Evolutionary conservation across 148 eudicot genomes (phyloP), one percentile per base, ranked within the genome.

Genomic region (Chenopodium quinoa): DNA sequence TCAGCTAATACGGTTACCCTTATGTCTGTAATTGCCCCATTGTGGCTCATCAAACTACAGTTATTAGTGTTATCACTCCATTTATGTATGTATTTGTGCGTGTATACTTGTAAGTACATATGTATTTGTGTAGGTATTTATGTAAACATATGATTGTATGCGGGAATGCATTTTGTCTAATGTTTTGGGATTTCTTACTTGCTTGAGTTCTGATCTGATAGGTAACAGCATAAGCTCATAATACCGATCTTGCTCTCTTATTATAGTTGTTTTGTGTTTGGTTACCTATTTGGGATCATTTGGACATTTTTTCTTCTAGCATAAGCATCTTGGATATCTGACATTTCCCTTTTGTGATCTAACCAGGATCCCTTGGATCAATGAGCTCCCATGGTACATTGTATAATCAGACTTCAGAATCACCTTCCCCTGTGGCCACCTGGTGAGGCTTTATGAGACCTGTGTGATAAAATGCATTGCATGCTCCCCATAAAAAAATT

Each of bases 311-410:
- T 62, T 19, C 9, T 22, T 22, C 65, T 6, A 9, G 25, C 65
- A 5, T 62, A 22, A 56, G 74, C 52, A 54, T 56, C 12, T 22
- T 62, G 47, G 71, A 60, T 58, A 44, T 75, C 46, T 50, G 63
- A 68, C 56, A 44, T 46, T 31, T 54, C 34, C 74, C 25, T 78
- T 75, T 72, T 87, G 31, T 68, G 66, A 50, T 79, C 66, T 78
- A 40, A 78, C 47, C 89, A 95, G 97, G 97, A 75, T 93, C 92
- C 74, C 97, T 95, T 71, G 99, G 99, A 86, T 90, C 96, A 64
- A 75, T 93, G 97, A 92, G 95, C 79, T 91, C 92, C 77, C 78
- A 34, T 82, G 97, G 99, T 84, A 92, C 97, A 52, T 84, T 95
- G 88, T 95, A 95, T 86, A 92, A 86, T 75, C 87, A 92, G 71